phyloP scores from a whole-genome alignment of 2,329 filamentous ascomycete species.

The Fusarium citri region DNA sequence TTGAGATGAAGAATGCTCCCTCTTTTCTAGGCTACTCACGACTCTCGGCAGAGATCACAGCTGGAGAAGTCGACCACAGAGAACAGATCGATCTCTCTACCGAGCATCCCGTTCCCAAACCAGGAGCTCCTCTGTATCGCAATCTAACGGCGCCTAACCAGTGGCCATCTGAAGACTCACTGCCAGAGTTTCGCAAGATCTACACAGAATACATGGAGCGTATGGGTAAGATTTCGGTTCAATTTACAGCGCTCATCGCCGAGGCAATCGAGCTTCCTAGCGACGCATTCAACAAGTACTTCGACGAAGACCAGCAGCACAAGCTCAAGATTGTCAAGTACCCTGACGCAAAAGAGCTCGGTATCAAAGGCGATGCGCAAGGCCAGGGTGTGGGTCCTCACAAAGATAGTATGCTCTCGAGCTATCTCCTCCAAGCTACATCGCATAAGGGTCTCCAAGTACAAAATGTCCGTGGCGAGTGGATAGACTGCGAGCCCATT shows the following conservation, averaged over 20 bases:
- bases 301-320: constrained; percentile 80
- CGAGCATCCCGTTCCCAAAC: constrained; percentile 73
- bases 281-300: constrained; percentile 81
- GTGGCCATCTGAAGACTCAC: constrained; percentile 74
- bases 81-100: constrained; percentile 91
- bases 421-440: constrained; percentile 83
- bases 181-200: constrained; percentile 75
- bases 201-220: constrained; percentile 80
- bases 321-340: constrained; percentile 93
- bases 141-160: constrained; percentile 83
- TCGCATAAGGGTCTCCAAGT: constrained; percentile 83
- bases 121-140: constrained; percentile 74
- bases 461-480: constrained; percentile 80
- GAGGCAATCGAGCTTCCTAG: constrained; percentile 81
- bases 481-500: constrained; percentile 85
- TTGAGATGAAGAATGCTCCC: constrained; percentile 79
- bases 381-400: constrained; percentile 79
- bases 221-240: constrained; percentile 78
- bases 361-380: constrained; percentile 55
- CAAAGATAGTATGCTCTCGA: constrained; percentile 87
- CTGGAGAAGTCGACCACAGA: constrained; percentile 79
- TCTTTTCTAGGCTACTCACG: constrained; percentile 78
- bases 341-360: constrained; percentile 75
- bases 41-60: constrained; percentile 77
- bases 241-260: constrained; percentile 83